Percentiles rank a stretch among this genome's conserved stretches.
Evolutionary conservation across 2,329 filamentous ascomycete species (phyloP).

Genomic region (Curvularia sp.): DNA sequence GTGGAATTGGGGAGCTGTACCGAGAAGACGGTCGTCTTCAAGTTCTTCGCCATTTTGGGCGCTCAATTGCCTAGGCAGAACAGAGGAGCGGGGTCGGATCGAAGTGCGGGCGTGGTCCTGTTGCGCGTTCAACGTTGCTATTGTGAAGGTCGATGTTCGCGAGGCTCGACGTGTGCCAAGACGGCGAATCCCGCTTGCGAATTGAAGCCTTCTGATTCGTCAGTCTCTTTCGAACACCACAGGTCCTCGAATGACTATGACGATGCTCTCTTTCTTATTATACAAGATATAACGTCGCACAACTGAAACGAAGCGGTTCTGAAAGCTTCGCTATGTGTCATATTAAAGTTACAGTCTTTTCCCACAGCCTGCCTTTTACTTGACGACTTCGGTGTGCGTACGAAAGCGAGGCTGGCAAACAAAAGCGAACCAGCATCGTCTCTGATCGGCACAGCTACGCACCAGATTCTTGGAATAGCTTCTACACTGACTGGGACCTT

Average conservation of each 20-base stretch:
- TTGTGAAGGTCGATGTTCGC: conserved; percentile 38
- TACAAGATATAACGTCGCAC: not conserved
- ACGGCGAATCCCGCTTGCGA: conserved; percentile 29
- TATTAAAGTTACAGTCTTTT: too few species aligned
- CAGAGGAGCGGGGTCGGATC: conserved; percentile 30
- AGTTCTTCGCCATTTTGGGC: conserved; percentile 42
- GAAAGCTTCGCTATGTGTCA: not conserved
- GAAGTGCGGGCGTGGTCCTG: conserved; percentile 31
- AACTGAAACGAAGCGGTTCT: accelerated
- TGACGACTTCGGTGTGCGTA: not conserved
- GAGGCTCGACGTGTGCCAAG: conserved; percentile 36
- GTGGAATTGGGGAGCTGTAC: conserved; percentile 29
- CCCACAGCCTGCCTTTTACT: too few species aligned
- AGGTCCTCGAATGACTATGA: not conserved
- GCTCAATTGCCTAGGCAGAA: conserved; percentile 18
- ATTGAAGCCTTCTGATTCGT: conserved; percentile 27
- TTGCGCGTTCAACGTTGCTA: conserved; percentile 25
- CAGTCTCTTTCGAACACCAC: not conserved
- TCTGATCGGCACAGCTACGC: not conserved
- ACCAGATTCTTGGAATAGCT: not conserved
- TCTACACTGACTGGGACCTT: not conserved
- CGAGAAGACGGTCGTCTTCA: conserved; percentile 37
- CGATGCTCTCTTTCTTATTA: not conserved
- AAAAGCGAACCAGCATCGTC: not conserved
- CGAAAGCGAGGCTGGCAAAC: not conserved